Conservation (phyloP, 139 green algal genomes). For the Desmodesmus armatus region DNA sequence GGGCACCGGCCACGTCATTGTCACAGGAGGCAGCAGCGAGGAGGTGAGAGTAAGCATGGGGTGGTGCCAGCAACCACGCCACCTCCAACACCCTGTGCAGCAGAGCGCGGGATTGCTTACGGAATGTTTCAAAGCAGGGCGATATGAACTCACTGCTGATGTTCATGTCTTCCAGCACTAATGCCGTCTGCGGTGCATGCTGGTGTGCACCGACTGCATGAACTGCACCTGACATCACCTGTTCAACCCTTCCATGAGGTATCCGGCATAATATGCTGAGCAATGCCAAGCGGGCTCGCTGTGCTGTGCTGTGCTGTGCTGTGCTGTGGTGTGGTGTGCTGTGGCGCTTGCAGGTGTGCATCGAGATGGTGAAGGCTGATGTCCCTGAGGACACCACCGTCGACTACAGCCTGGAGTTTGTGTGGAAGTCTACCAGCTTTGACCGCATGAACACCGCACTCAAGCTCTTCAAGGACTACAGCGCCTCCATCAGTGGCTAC, state of each 20-base stretch:
- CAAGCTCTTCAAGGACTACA: slow-evolving; percentile 89
- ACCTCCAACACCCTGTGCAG: too few species aligned
- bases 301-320: neutral
- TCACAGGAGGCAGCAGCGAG: slow-evolving; percentile 20
- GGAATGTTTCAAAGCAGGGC: too few species aligned
- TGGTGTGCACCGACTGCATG: too few species aligned
- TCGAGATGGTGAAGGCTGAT: slow-evolving; percentile 48
- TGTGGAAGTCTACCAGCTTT: slow-evolving; percentile 94
- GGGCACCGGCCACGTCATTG: slow-evolving; percentile 79
- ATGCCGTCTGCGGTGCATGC: too few species aligned
- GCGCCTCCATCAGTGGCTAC: slow-evolving; percentile 82
- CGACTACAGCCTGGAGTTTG: slow-evolving; percentile 92
- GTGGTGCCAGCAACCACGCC: too few species aligned
- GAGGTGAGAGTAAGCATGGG: slow-evolving; percentile 14
- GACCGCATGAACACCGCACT: slow-evolving; percentile 94
- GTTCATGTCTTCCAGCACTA: too few species aligned
- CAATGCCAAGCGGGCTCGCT: neutral
- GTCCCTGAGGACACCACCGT: slow-evolving; percentile 79
- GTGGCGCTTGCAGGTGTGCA: slow-evolving; percentile 37
- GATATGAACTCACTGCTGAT: too few species aligned
- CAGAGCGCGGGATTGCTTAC: too few species aligned
- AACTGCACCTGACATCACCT: too few species aligned
- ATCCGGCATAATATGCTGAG: too few species aligned
- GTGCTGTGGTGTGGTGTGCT: neutral
- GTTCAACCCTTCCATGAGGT: too few species aligned